phyloP scores from a whole-genome alignment of 345 rosid species.

The Eucalyptus regnans region DNA sequence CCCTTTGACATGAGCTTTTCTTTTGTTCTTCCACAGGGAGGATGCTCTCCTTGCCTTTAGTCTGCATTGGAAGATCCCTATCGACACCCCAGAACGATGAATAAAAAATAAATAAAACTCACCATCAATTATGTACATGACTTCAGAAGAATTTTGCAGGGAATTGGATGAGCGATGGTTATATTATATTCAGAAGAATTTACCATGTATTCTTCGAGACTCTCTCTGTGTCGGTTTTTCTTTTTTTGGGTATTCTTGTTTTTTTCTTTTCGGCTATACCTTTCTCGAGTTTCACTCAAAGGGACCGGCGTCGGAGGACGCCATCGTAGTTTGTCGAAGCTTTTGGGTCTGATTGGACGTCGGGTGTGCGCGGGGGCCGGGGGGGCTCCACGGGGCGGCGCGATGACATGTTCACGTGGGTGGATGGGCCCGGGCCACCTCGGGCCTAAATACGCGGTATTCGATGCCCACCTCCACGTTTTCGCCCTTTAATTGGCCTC shows the following conservation, averaged over 20 bases:
- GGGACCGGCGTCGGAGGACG: neutral
- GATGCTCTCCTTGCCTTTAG: neutral
- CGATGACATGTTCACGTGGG: neutral
- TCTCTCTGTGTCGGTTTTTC: neutral
- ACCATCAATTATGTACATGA: neutral
- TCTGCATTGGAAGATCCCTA: neutral
- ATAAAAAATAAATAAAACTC: neutral
- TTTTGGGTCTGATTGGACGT: neutral
- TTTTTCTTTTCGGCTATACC: neutral
- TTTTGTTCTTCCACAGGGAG: neutral
- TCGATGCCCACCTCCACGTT: neutral
- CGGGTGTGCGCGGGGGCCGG: too few species aligned
- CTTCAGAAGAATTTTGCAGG: neutral
- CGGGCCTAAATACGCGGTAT: neutral
- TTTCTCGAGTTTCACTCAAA: neutral
- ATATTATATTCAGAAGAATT: neutral
- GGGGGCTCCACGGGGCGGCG: neutral
- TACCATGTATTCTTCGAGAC: neutral
- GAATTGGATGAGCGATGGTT: neutral
- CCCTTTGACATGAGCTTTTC: neutral
- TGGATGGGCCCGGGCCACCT: neutral
- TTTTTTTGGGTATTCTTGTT: neutral
- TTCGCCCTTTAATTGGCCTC: neutral
- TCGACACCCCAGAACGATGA: neutral
- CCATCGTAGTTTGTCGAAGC: neutral